These are phyloP conservation scores for Fusarium sp. DNA, from an alignment of 2,329 filamentous ascomycete genomes.

Conservation along the genomic window DNA sequence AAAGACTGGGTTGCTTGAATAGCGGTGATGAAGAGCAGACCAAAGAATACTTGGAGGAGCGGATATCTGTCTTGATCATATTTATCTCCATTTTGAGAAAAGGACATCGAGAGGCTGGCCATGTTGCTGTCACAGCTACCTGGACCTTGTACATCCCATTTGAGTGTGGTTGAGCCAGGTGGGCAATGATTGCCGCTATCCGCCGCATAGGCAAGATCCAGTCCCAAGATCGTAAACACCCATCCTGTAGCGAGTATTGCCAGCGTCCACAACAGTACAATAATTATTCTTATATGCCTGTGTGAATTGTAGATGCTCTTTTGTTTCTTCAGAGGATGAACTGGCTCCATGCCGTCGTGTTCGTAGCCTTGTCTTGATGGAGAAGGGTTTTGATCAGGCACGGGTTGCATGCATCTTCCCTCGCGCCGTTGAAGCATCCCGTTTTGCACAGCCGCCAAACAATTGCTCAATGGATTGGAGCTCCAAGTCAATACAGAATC, in stretches of 20 bases:
- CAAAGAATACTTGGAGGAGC: background rate
- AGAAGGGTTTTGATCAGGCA: background rate
- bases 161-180: background rate
- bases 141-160: background rate
- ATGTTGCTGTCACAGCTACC: background rate
- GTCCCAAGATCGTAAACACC: background rate
- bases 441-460: background rate
- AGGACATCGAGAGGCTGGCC: background rate
- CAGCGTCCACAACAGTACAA: background rate
- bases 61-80: background rate
- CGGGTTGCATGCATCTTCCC: background rate
- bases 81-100: fast-evolving
- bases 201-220: background rate
- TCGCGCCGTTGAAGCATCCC: background rate
- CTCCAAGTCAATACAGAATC: background rate
- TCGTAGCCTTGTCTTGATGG: background rate
- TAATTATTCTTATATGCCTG: background rate
- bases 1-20: background rate
- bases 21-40: background rate
- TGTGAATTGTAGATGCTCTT: background rate
- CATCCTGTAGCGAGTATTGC: background rate
- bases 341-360: background rate
- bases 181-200: background rate
- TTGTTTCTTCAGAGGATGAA: background rate
- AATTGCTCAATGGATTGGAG: background rate